A percentile compares a stretch with the other conserved stretches of the same genome.
These are phyloP conservation scores for Barnettozyma wickerhamii DNA, from an alignment of 805 yeast genomes.

Conservation along the genomic window DNA sequence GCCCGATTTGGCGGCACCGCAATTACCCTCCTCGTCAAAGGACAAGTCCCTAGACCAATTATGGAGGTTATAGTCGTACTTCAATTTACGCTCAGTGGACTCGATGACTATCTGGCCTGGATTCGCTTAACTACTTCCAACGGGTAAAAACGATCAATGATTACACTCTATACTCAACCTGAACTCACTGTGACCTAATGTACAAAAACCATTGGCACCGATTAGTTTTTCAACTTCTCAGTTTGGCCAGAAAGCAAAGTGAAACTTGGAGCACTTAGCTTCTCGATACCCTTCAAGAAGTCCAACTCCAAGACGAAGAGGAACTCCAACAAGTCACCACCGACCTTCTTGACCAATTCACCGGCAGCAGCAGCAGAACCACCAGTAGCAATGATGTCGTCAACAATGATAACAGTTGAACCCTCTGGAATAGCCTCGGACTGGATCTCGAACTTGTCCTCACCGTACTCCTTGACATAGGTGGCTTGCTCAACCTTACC, in stretches of 20 bases:
- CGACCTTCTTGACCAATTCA: slow-evolving; percentile 61
- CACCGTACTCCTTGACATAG: slow-evolving; percentile 89
- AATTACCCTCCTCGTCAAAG: too few species aligned
- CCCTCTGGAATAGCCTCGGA: slow-evolving; percentile 73
- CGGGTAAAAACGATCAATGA: too few species aligned
- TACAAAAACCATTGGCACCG: too few species aligned
- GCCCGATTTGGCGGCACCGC: too few species aligned
- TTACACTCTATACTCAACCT: too few species aligned
- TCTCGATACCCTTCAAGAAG: slow-evolving; percentile 90
- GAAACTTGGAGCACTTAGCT: slow-evolving; percentile 80
- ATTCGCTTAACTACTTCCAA: too few species aligned
- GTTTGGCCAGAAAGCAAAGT: slow-evolving; percentile 83
- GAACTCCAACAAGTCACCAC: slow-evolving; percentile 74
- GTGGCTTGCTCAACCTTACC: slow-evolving; percentile 72
- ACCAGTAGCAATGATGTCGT: slow-evolving; percentile 97
- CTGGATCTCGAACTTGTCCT: slow-evolving; percentile 87
- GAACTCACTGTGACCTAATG: too few species aligned
- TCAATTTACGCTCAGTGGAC: too few species aligned
- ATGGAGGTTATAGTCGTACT: too few species aligned
- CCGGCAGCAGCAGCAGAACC: slow-evolving; percentile 97
- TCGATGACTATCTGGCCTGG: too few species aligned
- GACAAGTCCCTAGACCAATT: too few species aligned
- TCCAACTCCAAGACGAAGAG: slow-evolving; percentile 91
- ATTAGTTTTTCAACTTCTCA: slow-evolving; percentile 37
- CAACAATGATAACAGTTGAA: slow-evolving; percentile 81